These are phyloP conservation scores for Prinsepia uniflora DNA, from an alignment of 306 rosid species.

Conservation along the genomic window DNA sequence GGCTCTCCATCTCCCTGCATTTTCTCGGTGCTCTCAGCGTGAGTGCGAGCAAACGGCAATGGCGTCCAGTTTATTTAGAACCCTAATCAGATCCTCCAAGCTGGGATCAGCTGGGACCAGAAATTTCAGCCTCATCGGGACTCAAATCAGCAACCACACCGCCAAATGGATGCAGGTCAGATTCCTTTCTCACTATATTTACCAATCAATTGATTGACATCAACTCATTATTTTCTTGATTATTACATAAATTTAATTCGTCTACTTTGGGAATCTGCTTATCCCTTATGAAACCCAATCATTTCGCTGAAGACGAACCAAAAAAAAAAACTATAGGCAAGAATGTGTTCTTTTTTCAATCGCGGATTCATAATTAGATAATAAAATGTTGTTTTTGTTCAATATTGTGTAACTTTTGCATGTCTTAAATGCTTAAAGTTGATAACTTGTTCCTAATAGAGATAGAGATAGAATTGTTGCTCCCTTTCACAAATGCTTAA, in stretches of 20 bases:
- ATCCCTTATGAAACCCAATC: background rate
- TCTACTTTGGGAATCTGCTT: background rate
- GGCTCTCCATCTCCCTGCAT: background rate
- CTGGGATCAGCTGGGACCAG: conserved; percentile 36
- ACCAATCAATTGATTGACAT: background rate
- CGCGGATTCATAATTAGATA: background rate
- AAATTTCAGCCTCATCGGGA: conserved; percentile 49
- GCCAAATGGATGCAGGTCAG: conserved; percentile 88
- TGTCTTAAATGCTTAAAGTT: background rate
- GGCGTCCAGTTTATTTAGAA: conserved; percentile 74
- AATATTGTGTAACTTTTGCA: background rate
- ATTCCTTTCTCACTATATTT: background rate
- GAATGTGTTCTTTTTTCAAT: background rate
- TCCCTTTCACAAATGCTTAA: background rate
- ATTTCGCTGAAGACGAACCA: background rate
- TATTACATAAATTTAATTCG: background rate
- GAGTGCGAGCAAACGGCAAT: conserved; percentile 21
- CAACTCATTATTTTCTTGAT: background rate
- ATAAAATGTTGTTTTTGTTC: background rate
- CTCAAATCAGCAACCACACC: conserved; percentile 63
- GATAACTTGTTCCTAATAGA: too few relatives aligned
- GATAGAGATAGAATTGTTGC: background rate
- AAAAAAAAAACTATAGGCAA: background rate
- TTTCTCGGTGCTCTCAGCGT: background rate
- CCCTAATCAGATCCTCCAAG: conserved; percentile 45